These are phyloP conservation scores for Leishmania gerbilli DNA, from an alignment of 208 protist genomes.

Conservation along the genomic window DNA sequence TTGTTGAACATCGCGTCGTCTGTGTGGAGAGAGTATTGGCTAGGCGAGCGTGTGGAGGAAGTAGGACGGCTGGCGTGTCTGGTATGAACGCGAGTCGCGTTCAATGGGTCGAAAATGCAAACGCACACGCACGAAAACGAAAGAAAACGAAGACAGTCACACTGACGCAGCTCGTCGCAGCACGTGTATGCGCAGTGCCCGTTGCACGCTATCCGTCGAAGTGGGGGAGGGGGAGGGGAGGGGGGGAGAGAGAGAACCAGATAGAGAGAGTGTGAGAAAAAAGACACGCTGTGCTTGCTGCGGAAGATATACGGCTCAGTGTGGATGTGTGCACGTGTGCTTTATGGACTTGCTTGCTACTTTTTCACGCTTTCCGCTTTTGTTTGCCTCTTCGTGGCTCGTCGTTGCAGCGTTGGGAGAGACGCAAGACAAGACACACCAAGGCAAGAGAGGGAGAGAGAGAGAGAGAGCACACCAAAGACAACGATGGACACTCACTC, in stretches of 20 bases:
- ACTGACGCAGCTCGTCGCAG: background rate
- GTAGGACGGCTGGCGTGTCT: background rate
- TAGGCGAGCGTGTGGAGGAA: background rate
- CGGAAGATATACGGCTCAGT: background rate
- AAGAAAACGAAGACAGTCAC: background rate
- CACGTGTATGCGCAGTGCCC: background rate
- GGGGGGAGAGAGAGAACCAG: background rate
- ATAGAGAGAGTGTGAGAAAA: background rate
- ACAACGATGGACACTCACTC: background rate
- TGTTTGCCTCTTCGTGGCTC: background rate
- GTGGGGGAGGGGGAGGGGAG: no score
- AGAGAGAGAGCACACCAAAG: background rate
- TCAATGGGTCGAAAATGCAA: background rate
- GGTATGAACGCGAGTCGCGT: background rate
- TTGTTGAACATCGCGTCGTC: slow-evolving; percentile 28
- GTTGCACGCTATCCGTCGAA: background rate
- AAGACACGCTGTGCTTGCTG: background rate
- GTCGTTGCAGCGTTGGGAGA: background rate
- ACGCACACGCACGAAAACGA: background rate
- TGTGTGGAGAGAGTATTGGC: background rate
- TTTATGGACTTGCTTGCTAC: background rate
- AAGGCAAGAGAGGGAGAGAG: background rate
- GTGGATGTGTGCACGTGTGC: background rate
- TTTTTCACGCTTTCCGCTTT: background rate
- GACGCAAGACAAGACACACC: background rate